Evolutionary conservation across 2,329 filamentous ascomycete genomes (phyloP), one percentile per base, ranked within the genome.

Genomic region (Didymella pinodella): DNA sequence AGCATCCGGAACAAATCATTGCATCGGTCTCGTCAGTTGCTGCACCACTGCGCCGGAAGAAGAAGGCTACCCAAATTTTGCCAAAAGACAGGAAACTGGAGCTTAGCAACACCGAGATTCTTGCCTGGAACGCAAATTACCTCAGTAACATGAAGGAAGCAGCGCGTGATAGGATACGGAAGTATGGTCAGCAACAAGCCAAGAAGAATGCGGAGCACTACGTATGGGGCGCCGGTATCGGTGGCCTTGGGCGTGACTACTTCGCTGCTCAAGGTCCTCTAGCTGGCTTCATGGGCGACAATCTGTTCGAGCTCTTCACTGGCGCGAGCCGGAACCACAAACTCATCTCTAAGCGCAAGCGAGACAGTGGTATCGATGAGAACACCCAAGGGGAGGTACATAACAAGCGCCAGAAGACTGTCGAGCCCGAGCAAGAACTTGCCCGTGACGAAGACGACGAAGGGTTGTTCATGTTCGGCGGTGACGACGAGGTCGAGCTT

Each of bases 171-270:
- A 88, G 85, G 63, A 64, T 76, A 5, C 68, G 77, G 6, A 76
- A 80, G 32, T 80, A 77, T 47, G 67, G 77, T 14, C 63, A 74
- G 12, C 71, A 75, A 0, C 77, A 83, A 41, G 85, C 87, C 2
- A 90, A 85, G 75, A 86, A 84, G 68, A 89, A 89, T 58, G 88
- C 88, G 0, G 81, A 82, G 11, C 81, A 83, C 65, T 90, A 85
- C 80, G 81, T 90, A 4, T 81, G 85, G 59, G 85, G 84, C 5
- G 71, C 78, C 47, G 86, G 87, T 7, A 78, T 89, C 45, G 85
- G 83, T 41, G 80, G 80, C 41, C 79, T 88, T 7, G 85, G 85
- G 11, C 55, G 74, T 6, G 69, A 75, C 11, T 72, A 75, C 3
- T 53, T 63, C n/a, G 53, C 62, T 16, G 53, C 62, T 25, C 43